Evolutionary conservation across 75 land plant genomes (phyloP).

Genomic region (Adiantum capillusveneris): DNA sequence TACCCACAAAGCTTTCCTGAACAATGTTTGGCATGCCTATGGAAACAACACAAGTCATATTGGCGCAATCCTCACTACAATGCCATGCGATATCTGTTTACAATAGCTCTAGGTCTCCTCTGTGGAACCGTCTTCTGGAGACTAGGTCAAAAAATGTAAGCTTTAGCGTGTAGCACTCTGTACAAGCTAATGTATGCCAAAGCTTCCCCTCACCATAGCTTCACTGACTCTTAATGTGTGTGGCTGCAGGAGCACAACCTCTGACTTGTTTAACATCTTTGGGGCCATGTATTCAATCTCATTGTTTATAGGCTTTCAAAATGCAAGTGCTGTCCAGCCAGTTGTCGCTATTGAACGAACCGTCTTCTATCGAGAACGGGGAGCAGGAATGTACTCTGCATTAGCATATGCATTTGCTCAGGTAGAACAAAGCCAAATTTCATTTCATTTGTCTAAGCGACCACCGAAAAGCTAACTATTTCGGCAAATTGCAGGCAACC

Average conservation of each 20-base stretch:
- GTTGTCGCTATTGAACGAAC: constrained; percentile 63
- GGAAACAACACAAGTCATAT: constrained; percentile 48
- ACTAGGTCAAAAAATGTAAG: constrained; percentile 26
- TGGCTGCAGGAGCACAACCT: constrained; percentile 23
- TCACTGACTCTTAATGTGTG: too few relatives aligned
- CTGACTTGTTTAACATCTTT: constrained; percentile 44
- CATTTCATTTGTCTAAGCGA: too few relatives aligned
- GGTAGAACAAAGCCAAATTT: constrained; percentile 18
- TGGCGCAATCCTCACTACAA: constrained; percentile 43
- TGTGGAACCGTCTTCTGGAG: constrained; percentile 34
- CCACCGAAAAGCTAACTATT: neutral
- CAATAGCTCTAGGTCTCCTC: constrained; percentile 12
- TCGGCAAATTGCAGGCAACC: constrained; percentile 27
- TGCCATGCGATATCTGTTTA: constrained; percentile 21
- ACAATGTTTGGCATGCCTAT: constrained; percentile 38
- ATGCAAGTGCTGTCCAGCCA: constrained; percentile 53
- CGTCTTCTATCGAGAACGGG: constrained; percentile 74
- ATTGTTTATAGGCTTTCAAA: constrained; percentile 55
- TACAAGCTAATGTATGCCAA: too few relatives aligned
- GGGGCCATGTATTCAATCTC: constrained; percentile 62
- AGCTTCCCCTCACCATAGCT: too few relatives aligned
- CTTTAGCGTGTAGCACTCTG: neutral
- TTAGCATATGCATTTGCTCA: constrained; percentile 72
- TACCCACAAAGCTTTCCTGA: constrained; percentile 31
- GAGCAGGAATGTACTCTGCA: constrained; percentile 77